Percentiles rank a stretch among this genome's conserved stretches.
Conservation (phyloP, 441 rosid species). For the Populus hybrid region DNA sequence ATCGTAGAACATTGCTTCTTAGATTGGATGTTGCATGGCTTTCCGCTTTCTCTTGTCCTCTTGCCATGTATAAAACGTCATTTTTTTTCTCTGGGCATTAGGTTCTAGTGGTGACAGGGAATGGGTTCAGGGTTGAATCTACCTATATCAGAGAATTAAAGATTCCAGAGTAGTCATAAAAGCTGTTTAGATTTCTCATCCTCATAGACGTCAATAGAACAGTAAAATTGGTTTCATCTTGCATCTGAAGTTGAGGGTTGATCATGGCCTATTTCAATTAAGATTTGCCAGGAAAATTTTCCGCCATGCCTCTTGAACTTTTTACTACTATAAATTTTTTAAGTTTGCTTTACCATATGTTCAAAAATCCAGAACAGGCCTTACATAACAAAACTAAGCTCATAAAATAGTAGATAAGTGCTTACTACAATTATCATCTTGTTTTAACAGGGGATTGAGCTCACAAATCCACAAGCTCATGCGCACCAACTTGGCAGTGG, state of each 20-base stretch:
- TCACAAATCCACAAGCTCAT: conserved; percentile 84
- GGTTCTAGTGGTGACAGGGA: background rate
- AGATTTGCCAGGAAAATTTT: background rate
- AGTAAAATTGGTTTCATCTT: background rate
- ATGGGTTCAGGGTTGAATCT: background rate
- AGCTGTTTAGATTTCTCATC: background rate
- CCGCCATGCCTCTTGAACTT: background rate
- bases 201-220: background rate
- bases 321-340: background rate
- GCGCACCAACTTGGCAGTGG: conserved; percentile 82
- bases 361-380: background rate
- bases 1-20: background rate
- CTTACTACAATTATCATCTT: background rate
- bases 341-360: background rate
- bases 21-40: background rate
- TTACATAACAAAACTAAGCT: background rate
- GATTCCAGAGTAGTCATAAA: background rate
- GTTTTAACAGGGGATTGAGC: conserved; percentile 70
- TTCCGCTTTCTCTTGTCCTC: background rate
- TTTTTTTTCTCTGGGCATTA: background rate
- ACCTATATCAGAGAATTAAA: background rate
- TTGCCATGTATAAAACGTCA: background rate
- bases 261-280: background rate
- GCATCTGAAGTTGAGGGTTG: background rate
- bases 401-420: background rate